Base-by-base conservation (phyloP, 164 flowering plant genomes). In the Vitis vinifera region DNA sequence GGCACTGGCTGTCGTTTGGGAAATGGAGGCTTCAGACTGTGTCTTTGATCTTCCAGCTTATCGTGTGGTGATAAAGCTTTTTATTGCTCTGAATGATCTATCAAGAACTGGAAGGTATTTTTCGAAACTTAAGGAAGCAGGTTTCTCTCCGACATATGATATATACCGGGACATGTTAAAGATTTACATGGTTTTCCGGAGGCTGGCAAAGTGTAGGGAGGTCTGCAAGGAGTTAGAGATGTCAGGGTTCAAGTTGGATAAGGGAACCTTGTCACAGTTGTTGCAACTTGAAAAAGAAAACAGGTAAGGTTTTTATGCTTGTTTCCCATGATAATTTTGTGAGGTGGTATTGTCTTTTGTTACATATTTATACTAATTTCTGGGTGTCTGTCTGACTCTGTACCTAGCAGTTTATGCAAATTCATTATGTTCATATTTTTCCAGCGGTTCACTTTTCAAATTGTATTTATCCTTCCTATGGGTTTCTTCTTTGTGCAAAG, bases 41-140 rank as follows among this genome's bases (percentile, higher is more conserved):
- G 83, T 88, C 53, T 73, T 92, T 58, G 97, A 92, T 87, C 91
- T 92, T 68, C 92, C 97, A n/a, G 92, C 95, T 63, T 91, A 85
- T 76, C 86, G 92, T 47, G 97, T 92, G 51, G 87, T 82, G 19
- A 87, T 92, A 62, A 89, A 77, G 80, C 85, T 94, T 30, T 88
- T 83, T 73, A 93, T 85, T 69, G 89, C 88, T 65, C 62, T 89
- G 65, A 79, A 85, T 77, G 99, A 93, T 80, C 80, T 91, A 19
- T 71, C 92, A 3, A 89, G 94, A 73, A 81, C 93, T 56, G 77
- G 66, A 2, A 87, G 90, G 72, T 94, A 94, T 57, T 91, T 88
- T 66, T 79, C 91, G 0, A 89, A 82, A 68, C 88, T 91, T 10
- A 94, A 94, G 79, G 97, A 90, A 62, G 89, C 90, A 12, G 94